phyloP scores from a whole-genome alignment of 257 asterid genomes.

The Solanum piurae region DNA sequence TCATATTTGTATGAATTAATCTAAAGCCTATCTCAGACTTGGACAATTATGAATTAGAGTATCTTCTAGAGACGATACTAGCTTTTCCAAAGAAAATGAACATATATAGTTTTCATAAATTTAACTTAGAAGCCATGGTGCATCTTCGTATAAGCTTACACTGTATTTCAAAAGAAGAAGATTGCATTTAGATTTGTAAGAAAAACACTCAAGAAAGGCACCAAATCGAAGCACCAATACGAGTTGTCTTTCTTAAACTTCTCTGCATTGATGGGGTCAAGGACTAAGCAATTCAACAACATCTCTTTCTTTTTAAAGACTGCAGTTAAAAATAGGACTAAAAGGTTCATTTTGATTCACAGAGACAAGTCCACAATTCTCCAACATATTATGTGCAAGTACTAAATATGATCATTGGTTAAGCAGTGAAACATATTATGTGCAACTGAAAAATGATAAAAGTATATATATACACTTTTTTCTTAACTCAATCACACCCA shows the following conservation, averaged over 20 bases:
- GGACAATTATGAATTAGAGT: background rate
- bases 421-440: background rate
- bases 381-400: slow-evolving; percentile 3
- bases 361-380: slow-evolving; percentile 38
- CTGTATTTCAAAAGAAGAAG: too few relatives aligned
- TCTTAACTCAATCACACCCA: background rate
- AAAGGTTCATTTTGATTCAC: slow-evolving; percentile 41
- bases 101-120: too few relatives aligned
- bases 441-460: background rate
- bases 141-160: too few relatives aligned
- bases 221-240: too few relatives aligned
- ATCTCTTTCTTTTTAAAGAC: too few relatives aligned
- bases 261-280: too few relatives aligned
- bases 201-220: too few relatives aligned
- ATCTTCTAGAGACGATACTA: background rate
- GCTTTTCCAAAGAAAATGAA: background rate
- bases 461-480: background rate
- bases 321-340: background rate
- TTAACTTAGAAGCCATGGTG: too few relatives aligned
- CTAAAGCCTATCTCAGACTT: background rate
- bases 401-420: background rate
- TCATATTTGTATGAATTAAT: background rate
- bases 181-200: too few relatives aligned
- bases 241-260: too few relatives aligned
- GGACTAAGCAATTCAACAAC: too few relatives aligned